Base-by-base conservation (phyloP, 1,139 yeast genomes). In the Saccharomycopsis phalli region DNA sequence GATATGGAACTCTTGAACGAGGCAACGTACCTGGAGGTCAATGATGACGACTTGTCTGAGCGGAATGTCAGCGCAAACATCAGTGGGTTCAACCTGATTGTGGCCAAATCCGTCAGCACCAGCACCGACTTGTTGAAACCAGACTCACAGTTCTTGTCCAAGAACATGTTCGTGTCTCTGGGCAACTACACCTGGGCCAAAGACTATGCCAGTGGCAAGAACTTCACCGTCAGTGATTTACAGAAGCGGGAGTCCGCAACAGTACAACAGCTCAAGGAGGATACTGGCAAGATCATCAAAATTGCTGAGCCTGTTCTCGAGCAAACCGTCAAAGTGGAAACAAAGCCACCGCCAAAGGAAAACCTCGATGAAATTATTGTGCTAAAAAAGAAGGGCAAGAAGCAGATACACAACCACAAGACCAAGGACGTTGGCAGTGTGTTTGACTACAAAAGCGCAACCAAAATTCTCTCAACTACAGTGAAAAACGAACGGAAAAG, bases 331-430 rank as follows among this genome's bases (percentile, higher is more conserved):
- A 41, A 29, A 10, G 41, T 41, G 18, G 34, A 36, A 13, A 43
- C 41, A 21, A 46, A 31, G 17, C 42, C 41, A 21, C 32, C 33
- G 6, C 39, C 18, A 19, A 46, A 44, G 37, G 50, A 47, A 2
- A 61, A 63, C 38, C 59, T 62, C n/a, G 68, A 75, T 44, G 86
- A 79, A 44, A 64, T 80, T 17, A 62, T 79, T 28, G 69, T 78
- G 0, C 59, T 79, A 46, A 68, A 73, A 28, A 63, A 63, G 47
- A 66, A 60, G 47, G 47, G 27, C 27, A 23, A n/a, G n/a, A 23
- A 23, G 27, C 10, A 10, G 27, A 10, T 23, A 23, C n/a, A n/a
- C n/a, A n/a, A n/a, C n/a, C n/a, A n/a, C n/a, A n/a, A n/a, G n/a
- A n/a, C n/a, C n/a, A n/a, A n/a, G n/a, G 41, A 48, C 3, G 50